Evolutionary conservation across 768 basidiomycete genomes (phyloP).

Genomic region (Mycena capillaripes): DNA sequence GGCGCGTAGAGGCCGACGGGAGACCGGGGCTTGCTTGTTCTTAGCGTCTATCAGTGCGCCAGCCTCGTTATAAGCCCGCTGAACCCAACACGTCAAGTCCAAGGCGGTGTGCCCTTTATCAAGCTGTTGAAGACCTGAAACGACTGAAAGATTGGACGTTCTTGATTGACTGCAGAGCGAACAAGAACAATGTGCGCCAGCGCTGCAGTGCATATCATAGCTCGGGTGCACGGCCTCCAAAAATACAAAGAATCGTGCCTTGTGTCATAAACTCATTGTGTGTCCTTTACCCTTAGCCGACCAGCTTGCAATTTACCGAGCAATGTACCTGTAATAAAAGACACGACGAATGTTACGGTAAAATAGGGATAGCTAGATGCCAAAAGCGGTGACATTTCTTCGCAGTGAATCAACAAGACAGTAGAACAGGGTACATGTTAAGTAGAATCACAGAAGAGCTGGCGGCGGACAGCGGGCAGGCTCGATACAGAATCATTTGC

Average conservation of each 20-base stretch:
- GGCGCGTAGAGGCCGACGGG: not conserved
- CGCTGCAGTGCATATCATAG: not conserved
- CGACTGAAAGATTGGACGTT: conserved; percentile 13
- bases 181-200: conserved; percentile 6
- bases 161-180: conserved; percentile 31
- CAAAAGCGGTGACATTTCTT: too few relatives aligned
- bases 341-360: too few relatives aligned
- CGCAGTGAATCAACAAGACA: too few relatives aligned
- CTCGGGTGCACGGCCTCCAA: not conserved
- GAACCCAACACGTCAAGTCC: conserved; percentile 3
- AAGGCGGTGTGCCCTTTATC: conserved; percentile 31
- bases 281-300: not conserved
- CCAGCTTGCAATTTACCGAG: conserved; percentile 3
- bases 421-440: too few relatives aligned
- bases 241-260: conserved; percentile 21
- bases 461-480: too few relatives aligned
- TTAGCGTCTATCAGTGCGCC: not conserved
- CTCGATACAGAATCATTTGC: too few relatives aligned
- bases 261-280: conserved; percentile 8
- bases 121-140: conserved; percentile 21
- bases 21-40: not conserved
- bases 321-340: not conserved
- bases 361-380: too few relatives aligned
- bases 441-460: too few relatives aligned
- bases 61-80: conserved; percentile 25